Evolutionary conservation across 768 basidiomycete genomes (phyloP).

Genomic region (Piloderma croceum): DNA sequence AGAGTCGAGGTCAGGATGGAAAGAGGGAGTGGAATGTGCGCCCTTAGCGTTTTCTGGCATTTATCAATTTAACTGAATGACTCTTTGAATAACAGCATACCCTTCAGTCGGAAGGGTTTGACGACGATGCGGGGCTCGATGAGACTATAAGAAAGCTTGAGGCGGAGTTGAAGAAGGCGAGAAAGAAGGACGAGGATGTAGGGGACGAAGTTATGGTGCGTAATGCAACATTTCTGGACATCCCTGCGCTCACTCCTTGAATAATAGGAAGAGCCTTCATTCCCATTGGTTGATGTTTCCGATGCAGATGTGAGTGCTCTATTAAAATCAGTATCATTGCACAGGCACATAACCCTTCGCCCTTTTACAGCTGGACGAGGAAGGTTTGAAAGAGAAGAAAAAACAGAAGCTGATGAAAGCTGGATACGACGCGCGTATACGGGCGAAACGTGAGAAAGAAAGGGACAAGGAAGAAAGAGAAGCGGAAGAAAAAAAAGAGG

Average conservation of each 20-base stretch:
- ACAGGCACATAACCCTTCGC: not conserved
- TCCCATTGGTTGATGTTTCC: conserved; percentile 87
- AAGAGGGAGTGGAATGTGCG: conserved; percentile 75
- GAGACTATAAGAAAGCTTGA: conserved; percentile 86
- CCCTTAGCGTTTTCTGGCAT: conserved; percentile 6
- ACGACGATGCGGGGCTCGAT: conserved; percentile 74
- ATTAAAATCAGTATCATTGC: not conserved
- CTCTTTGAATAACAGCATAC: conserved; percentile 38
- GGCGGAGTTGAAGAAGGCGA: conserved; percentile 61
- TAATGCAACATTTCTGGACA: not conserved
- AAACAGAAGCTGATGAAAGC: conserved; percentile 91
- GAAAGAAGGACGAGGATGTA: conserved; percentile 78
- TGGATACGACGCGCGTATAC: conserved; percentile 84
- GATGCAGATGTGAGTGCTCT: conserved; percentile 70
- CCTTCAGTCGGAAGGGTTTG: conserved; percentile 64
- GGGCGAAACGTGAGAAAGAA: conserved; percentile 82
- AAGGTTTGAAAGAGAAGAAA: conserved; percentile 88
- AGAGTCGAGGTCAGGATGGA: conserved; percentile 49
- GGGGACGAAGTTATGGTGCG: conserved; percentile 56
- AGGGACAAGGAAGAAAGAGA: conserved; percentile 66
- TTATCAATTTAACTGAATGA: not conserved
- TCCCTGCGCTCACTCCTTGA: conserved; percentile 2
- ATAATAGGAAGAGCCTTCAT: conserved; percentile 71
- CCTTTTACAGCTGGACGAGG: conserved; percentile 68
- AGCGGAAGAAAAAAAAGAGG: conserved; percentile 61